These are phyloP conservation scores for Hanseniaspora hatyaiensis DNA, from an alignment of 805 yeast species.

Conservation along the genomic window DNA sequence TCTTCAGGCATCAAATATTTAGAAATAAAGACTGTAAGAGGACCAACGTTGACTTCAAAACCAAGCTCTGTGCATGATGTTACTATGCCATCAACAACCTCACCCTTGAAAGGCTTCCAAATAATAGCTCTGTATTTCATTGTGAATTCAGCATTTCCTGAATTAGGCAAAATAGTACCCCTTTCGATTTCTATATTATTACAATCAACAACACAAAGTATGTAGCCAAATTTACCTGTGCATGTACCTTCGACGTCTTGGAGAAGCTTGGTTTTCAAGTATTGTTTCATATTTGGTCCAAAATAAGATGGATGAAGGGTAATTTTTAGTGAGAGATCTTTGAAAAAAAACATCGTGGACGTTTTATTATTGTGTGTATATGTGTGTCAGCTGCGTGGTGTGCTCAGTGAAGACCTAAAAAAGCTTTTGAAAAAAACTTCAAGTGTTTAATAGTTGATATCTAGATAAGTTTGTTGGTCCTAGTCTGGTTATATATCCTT, in stretches of 20 bases:
- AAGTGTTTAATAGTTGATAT: background rate
- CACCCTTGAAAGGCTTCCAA: slow-evolving; percentile 98
- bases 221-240: slow-evolving; percentile 97
- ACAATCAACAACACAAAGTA: slow-evolving; percentile 88
- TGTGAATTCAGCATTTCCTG: slow-evolving; percentile 91
- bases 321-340: slow-evolving; percentile 81
- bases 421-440: no score
- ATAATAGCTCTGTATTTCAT: slow-evolving; percentile 94
- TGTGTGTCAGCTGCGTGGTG: background rate
- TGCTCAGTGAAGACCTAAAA: background rate
- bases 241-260: slow-evolving; percentile 98
- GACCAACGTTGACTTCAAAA: slow-evolving; percentile 96
- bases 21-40: slow-evolving; percentile 84
- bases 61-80: slow-evolving; percentile 91
- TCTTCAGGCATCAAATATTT: slow-evolving; percentile 91
- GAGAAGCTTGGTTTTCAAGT: slow-evolving; percentile 72
- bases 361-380: background rate
- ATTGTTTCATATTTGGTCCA: slow-evolving; percentile 96
- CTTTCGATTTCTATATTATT: slow-evolving; percentile 91
- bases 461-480: no score
- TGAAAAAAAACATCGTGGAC: slow-evolving; percentile 38
- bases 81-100: slow-evolving; percentile 94
- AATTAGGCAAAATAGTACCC: slow-evolving; percentile 80
- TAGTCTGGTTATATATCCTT: no score
- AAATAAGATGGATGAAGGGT: slow-evolving; percentile 95